These are phyloP conservation scores for Scleroderma citrinum DNA, from an alignment of 768 basidiomycete species.

Conservation along the genomic window DNA sequence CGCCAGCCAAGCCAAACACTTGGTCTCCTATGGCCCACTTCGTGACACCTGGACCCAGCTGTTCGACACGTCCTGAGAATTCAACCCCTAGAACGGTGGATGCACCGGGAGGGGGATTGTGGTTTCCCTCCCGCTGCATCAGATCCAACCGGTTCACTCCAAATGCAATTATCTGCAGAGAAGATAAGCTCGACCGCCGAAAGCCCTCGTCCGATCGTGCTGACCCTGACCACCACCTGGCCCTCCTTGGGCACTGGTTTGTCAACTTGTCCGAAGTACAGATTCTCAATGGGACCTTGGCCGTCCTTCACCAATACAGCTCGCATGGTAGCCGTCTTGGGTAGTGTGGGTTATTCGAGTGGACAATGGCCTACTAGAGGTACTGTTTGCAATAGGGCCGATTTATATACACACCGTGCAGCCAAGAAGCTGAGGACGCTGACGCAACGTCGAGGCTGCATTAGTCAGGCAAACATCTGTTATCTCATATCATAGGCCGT, in stretches of 20 bases:
- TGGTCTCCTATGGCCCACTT: slow-evolving; percentile 61
- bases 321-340: slow-evolving; percentile 46
- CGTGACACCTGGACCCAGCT: slow-evolving; percentile 45
- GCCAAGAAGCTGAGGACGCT: too few species aligned
- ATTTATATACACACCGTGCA: too few species aligned
- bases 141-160: slow-evolving; percentile 91
- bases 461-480: too few species aligned
- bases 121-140: slow-evolving; percentile 61
- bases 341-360: too few species aligned
- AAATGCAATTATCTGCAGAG: slow-evolving; percentile 64
- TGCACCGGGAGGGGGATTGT: slow-evolving; percentile 72
- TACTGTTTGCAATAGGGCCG: too few species aligned
- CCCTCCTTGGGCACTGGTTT: slow-evolving; percentile 52
- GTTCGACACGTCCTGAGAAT: slow-evolving; percentile 64
- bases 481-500: too few species aligned
- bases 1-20: slow-evolving; percentile 73
- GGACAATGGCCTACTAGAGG: too few species aligned
- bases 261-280: slow-evolving; percentile 69
- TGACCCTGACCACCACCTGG: slow-evolving; percentile 77
- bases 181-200: background rate
- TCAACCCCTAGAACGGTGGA: slow-evolving; percentile 81
- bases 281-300: slow-evolving; percentile 67
- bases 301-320: slow-evolving; percentile 75
- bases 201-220: slow-evolving; percentile 4
- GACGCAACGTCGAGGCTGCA: too few species aligned